A percentile compares a stretch with the other conserved stretches of the same genome.
Evolutionary conservation across 129 eudicot genomes (phyloP).

Genomic region (Calendula officinalis): DNA sequence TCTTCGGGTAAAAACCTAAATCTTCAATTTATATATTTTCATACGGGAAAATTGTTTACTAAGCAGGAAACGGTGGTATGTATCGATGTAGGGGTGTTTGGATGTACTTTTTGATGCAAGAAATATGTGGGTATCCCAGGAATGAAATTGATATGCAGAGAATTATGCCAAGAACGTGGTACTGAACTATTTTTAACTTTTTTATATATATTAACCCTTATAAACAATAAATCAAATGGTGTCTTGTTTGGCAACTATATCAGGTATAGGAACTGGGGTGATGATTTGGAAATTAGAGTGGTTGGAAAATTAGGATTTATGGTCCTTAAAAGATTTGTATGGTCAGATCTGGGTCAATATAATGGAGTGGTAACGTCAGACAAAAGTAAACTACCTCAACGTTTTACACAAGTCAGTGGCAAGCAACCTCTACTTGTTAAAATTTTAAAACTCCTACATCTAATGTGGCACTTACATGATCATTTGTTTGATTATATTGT

Average conservation of each 20-base stretch:
- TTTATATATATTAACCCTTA: not conserved
- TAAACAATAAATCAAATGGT: not conserved
- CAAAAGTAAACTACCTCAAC: constrained; percentile 57
- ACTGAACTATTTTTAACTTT: not conserved
- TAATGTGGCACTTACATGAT: constrained; percentile 1
- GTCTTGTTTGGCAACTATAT: constrained; percentile 8
- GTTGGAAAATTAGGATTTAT: constrained; percentile 55
- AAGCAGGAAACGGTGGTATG: too few species aligned
- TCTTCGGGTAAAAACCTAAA: too few species aligned
- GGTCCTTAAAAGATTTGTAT: constrained; percentile 66
- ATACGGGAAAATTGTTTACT: too few species aligned
- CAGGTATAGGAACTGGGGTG: constrained; percentile 76
- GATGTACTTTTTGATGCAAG: constrained; percentile 26
- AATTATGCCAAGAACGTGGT: constrained; percentile 79
- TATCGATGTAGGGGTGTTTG: too few species aligned
- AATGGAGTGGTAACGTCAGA: constrained; percentile 88
- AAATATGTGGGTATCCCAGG: constrained; percentile 90
- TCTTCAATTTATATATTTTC: too few species aligned
- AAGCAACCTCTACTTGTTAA: constrained; percentile 82
- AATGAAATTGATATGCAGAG: constrained; percentile 92
- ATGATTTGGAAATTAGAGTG: constrained; percentile 78
- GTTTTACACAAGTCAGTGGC: constrained; percentile 61
- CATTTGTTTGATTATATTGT: not conserved
- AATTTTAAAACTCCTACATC: not conserved
- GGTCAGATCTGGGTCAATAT: constrained; percentile 72